Conservation (phyloP, 1,284 basidiomycete species). For the Heterobasidion occidentale region DNA sequence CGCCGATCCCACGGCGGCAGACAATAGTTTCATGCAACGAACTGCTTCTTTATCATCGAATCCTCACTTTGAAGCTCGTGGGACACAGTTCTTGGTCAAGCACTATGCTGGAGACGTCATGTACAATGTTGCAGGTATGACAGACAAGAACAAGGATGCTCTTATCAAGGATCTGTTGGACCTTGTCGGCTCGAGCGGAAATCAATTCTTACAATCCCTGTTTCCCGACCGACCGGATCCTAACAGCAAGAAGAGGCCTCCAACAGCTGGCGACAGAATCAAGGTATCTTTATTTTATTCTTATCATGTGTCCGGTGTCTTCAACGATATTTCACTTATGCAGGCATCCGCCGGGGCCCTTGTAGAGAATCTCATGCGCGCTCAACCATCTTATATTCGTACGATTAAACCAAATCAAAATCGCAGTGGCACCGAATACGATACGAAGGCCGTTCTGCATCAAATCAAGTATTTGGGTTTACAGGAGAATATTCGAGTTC, state of each 20-base stretch:
- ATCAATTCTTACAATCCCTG: conserved; percentile 80
- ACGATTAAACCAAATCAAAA: conserved; percentile 99
- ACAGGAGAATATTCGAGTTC: conserved; percentile 97
- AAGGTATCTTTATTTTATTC: conserved; percentile 46
- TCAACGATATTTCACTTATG: conserved; percentile 1
- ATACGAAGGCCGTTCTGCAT: conserved; percentile 90
- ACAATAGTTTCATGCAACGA: conserved; percentile 95
- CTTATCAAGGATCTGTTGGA: conserved; percentile 94
- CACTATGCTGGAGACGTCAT: conserved; percentile 99
- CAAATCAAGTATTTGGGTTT: conserved; percentile 99
- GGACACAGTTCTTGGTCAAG: conserved; percentile 83
- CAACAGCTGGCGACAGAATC: conserved; percentile 97
- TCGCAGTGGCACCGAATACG: conserved; percentile 88
- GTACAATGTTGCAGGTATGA: conserved; percentile 98
- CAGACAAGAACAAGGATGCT: conserved; percentile 99
- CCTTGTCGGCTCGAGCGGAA: conserved; percentile 73
- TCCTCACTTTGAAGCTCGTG: conserved; percentile 89
- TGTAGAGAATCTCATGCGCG: conserved; percentile 93
- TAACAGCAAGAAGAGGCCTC: conserved; percentile 95
- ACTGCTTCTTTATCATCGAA: conserved; percentile 76
- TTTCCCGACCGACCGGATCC: conserved; percentile 97
- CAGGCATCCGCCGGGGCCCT: conserved; percentile 87
- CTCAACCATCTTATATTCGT: conserved; percentile 97
- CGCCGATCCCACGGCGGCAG: conserved; percentile 93
- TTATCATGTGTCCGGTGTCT: conserved; percentile 1